phyloP scores from a whole-genome alignment of 441 rosid species.

The Metrosideros polymorpha region DNA sequence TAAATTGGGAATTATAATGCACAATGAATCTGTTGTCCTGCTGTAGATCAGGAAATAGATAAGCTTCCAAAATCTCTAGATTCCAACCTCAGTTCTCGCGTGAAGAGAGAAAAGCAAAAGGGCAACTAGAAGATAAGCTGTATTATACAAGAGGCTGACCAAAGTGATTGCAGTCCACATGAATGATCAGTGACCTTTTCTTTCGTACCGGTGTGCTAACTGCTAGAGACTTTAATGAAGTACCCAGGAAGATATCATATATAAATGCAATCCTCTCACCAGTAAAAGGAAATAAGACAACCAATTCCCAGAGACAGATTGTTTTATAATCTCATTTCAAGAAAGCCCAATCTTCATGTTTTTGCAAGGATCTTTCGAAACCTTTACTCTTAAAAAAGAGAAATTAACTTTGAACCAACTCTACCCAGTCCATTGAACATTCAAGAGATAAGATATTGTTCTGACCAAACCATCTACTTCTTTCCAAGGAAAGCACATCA shows the following conservation, averaged over 20 bases:
- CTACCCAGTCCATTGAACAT: neutral
- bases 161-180: neutral
- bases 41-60: neutral
- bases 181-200: neutral
- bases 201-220: neutral
- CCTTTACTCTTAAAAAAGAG: neutral
- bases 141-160: neutral
- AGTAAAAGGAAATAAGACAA: neutral
- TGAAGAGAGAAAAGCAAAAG: neutral
- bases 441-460: too few species aligned
- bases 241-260: neutral
- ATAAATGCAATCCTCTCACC: neutral
- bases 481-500: neutral
- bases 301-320: neutral
- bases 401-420: neutral
- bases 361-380: neutral
- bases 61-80: neutral
- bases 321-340: neutral
- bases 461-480: neutral
- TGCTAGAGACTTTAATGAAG: neutral
- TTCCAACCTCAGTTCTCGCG: neutral
- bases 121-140: neutral
- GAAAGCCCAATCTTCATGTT: neutral
- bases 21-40: rapidly evolving
- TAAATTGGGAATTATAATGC: neutral